These are phyloP conservation scores for Apiotrichum laibachii DNA, from an alignment of 1,284 basidiomycete genomes.

Conservation along the genomic window DNA sequence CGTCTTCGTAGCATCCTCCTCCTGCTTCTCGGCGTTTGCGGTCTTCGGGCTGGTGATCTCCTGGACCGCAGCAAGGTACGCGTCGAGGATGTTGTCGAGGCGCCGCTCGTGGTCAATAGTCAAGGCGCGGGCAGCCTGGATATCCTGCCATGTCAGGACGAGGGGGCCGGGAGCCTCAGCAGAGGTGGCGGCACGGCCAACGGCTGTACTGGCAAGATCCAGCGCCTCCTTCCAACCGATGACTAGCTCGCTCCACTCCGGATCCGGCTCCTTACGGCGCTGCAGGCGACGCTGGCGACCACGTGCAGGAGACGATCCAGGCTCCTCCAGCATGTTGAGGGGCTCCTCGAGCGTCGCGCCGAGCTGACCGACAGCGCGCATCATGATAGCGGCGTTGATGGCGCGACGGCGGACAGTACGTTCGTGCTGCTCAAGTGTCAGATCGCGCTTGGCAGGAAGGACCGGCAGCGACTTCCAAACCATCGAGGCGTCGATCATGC, in stretches of 20 bases:
- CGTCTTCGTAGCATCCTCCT: conserved; percentile 10
- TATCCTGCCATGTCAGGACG: conserved; percentile 31
- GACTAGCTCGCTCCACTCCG: conserved; percentile 27
- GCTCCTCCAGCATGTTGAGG: conserved; percentile 25
- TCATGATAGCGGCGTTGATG: conserved; percentile 30
- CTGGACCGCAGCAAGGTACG: conserved; percentile 17
- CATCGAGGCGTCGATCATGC: not conserved
- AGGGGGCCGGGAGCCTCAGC: conserved; percentile 6
- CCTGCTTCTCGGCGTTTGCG: conserved; percentile 1
- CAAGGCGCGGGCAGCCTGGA: conserved; percentile 23
- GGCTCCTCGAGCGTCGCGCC: conserved; percentile 63
- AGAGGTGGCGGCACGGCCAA: conserved; percentile 16
- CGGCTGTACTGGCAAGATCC: conserved; percentile 30
- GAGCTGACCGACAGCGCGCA: conserved; percentile 66
- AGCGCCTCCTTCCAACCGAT: conserved; percentile 32
- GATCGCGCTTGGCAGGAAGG: conserved; percentile 64
- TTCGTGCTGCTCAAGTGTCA: conserved; percentile 58
- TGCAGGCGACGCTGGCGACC: conserved; percentile 66
- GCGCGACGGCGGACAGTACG: conserved; percentile 61
- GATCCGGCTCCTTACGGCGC: conserved; percentile 63
- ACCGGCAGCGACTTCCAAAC: conserved; percentile 60
- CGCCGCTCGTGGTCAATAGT: conserved; percentile 17
- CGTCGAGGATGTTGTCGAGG: conserved; percentile 21
- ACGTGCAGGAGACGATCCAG: conserved; percentile 58
- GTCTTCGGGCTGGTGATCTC: conserved; percentile 12